phyloP scores from a whole-genome alignment of 306 rosid genomes.

The Citrullus colocynthis region DNA sequence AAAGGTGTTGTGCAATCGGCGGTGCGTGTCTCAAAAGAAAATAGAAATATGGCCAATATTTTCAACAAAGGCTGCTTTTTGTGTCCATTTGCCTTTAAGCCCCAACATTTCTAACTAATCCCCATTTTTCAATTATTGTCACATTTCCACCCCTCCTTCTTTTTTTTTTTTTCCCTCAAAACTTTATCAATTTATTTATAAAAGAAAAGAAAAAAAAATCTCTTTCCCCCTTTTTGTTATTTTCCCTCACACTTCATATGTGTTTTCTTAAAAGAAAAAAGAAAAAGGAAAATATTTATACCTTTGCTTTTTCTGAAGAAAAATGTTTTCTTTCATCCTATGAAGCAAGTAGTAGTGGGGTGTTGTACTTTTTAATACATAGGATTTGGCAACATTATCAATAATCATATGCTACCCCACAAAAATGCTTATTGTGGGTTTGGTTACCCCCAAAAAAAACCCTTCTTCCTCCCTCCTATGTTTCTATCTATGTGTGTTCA shows the following conservation, averaged over 20 bases:
- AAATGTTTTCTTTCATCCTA: neutral
- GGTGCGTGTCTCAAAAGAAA: neutral
- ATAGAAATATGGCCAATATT: neutral
- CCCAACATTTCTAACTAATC: conserved; percentile 5
- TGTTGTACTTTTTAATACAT: neutral
- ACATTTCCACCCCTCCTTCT: neutral
- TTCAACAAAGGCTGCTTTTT: conserved; percentile 3
- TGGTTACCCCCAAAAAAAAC: neutral
- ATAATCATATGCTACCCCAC: neutral
- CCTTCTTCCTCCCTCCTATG: too few species aligned
- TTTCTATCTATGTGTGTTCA: too few species aligned
- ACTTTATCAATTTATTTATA: neutral
- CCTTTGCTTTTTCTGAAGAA: neutral
- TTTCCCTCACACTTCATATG: neutral
- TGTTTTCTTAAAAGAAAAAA: neutral
- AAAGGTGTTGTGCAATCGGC: conserved; percentile 1
- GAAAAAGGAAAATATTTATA: neutral
- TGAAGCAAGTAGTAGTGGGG: neutral
- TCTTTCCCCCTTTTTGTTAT: neutral
- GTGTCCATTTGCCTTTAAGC: neutral
- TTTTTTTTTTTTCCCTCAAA: neutral
- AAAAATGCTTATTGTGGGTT: neutral
- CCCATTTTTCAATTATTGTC: neutral
- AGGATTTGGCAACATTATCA: neutral
- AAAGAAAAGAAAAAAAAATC: neutral